Conservation (phyloP, 768 basidiomycete genomes). For the Boletus insuetus region DNA sequence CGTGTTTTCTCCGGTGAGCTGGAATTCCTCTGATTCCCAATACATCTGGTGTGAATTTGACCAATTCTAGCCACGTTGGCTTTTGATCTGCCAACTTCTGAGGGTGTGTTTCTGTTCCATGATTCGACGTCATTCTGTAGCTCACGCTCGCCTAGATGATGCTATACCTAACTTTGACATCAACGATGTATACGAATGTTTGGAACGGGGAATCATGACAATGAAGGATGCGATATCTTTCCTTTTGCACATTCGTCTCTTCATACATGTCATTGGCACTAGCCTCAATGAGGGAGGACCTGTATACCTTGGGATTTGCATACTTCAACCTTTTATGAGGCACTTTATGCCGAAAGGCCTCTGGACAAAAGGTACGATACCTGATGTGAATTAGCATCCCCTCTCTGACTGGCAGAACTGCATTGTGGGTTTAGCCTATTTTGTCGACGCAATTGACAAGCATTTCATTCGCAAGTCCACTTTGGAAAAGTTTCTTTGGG, state of each 20-base stretch:
- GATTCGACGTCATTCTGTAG: neutral
- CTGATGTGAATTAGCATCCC: neutral
- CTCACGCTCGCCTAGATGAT: slow-evolving; percentile 5
- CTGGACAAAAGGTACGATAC: slow-evolving; percentile 21
- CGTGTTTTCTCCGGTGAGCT: slow-evolving; percentile 19
- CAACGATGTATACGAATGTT: slow-evolving; percentile 3
- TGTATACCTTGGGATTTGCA: slow-evolving; percentile 19
- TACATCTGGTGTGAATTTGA: neutral
- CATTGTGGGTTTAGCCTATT: slow-evolving; percentile 12
- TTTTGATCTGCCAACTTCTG: slow-evolving; percentile 22
- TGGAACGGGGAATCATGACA: slow-evolving; percentile 11
- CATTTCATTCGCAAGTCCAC: slow-evolving; percentile 24
- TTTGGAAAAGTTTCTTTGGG: slow-evolving; percentile 7
- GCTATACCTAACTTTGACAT: neutral
- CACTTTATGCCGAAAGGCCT: slow-evolving; percentile 1
- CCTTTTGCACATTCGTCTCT: slow-evolving; percentile 23
- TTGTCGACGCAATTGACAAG: slow-evolving; percentile 13
- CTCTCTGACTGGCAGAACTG: neutral
- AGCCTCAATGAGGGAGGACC: slow-evolving; percentile 19
- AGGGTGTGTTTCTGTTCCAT: slow-evolving; percentile 9
- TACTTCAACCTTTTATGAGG: slow-evolving; percentile 9
- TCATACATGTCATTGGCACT: slow-evolving; percentile 15
- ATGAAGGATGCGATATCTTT: slow-evolving; percentile 13
- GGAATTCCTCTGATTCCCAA: neutral
- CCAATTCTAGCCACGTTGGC: slow-evolving; percentile 12